Evolutionary conservation across 768 basidiomycete species (phyloP), one percentile per base, ranked within the genome.

Genomic region (Russula sp.): DNA sequence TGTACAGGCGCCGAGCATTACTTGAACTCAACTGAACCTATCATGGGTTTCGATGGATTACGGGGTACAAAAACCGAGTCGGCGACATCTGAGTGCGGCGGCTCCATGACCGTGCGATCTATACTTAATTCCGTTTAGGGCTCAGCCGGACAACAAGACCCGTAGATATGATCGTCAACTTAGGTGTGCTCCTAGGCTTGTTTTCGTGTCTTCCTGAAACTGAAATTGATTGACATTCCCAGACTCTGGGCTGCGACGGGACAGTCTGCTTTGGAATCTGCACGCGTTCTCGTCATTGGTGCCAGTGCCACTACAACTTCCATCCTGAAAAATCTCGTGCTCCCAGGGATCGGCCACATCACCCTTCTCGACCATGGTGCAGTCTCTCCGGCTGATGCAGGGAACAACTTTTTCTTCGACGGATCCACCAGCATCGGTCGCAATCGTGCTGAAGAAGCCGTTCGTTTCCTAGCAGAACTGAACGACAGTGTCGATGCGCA

Each of bases 391-490:
- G 83, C 86, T 62, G 95, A 98, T 70, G 86, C 93, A 0, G 94
- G 94, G 0, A 92, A 94, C 79, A 98, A 98, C 78, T 99, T 99
- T 79, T 99, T 98, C 77, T 79, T 99, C 28, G 84, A 89, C 46
- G 89, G 86, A 0, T 75, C 76, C 5, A 76, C 83, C n/a, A 90
- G 88, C 70, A 80, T 98, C 51, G 93, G 92, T 6, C 88, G 87
- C 73, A 80, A 80, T 60, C 84, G 92, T 38, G 93, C 96, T 0
- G 74, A 83, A 56, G 92, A 98, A 73, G 87, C 88, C 1, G 90
- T 91, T 20, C 79, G 82, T 20, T 79, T 89, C 57, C 80, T 98
- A 13, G 72, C 78, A 5, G 97, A 98, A 75, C 84, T 99, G 51
- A 99, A 99, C 74, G 89, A 92, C 5, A 80, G 85, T 62, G 97